Base-by-base conservation (phyloP, 352 stramenopile genomes). In the Peronospora farinosa region DNA sequence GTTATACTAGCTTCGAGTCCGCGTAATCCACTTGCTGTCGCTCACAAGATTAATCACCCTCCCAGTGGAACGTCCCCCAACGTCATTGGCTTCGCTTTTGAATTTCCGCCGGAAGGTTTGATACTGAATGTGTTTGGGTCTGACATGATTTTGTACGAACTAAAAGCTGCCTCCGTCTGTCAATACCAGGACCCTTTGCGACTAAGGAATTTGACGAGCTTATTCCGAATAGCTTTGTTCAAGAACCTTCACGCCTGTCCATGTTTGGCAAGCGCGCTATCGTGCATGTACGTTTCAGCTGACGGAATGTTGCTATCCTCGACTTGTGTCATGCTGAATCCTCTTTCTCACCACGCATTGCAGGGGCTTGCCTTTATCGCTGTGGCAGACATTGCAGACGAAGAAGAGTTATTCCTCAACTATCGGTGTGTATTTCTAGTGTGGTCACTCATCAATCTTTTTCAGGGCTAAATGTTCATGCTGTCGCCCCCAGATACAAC, bases 11-110 rank as follows among this genome's bases (percentile, higher is more conserved):
- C 76, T 1, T 71, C 72, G 0, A 70, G 61, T 17, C 78, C 77
- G 1, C 59, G 64, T 4, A 94, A 94, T 39, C 67, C 70, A 8
- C 65, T 92, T 31, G 80, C 76, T 13, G 66, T 94, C 2, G 83
- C 72, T 17, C 83, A 94, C 62, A 92, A 89, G 60, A 90, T 94
- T 55, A 94, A 94, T 54, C 83, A 94, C 23, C 83, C 83, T 36
- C 80, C 83, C 0, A 63, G 54, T 5, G 79, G 75, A 40, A 74
- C 66, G 5, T 55, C 66, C 25, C 83, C 83, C 8, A 94, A 94
- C 19, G 80, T 92, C 3, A 69, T 94, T 46, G 78, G 78, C 7
- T 88, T 94, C 32, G 65, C 71, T 1, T 94, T 88, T 54, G 78
- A 94, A 17, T 94, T 92, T 43, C 81, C 83, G 9, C 69, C 66